Conservation (phyloP, 352 stramenopile genomes). For the Thalassiosira ordinaria region DNA sequence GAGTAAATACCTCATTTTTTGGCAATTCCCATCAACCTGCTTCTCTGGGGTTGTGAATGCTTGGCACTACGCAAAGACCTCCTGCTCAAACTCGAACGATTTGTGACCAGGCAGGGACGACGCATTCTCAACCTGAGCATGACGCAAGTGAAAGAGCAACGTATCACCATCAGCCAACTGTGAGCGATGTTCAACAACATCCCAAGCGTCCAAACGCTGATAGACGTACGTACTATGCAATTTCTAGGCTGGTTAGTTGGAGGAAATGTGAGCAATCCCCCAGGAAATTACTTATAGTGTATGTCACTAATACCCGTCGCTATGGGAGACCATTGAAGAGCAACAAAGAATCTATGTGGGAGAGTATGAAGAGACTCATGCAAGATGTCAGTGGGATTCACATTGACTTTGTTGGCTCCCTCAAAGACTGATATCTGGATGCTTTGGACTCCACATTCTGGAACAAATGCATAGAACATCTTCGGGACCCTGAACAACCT, state of each 20-base stretch:
- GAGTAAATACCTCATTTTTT: slow-evolving; percentile 30
- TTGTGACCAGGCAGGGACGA: slow-evolving; percentile 10
- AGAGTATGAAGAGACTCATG: background rate
- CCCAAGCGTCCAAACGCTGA: background rate
- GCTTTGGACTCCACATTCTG: background rate
- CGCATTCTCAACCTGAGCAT: slow-evolving; percentile 36
- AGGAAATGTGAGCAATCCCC: background rate
- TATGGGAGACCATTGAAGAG: background rate
- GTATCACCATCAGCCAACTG: slow-evolving; percentile 20
- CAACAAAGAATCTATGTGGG: background rate
- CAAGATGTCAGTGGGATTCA: background rate
- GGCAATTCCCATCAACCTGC: slow-evolving; percentile 32
- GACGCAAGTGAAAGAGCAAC: slow-evolving; percentile 24
- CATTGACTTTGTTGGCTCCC: background rate
- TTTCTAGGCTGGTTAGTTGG: slow-evolving; percentile 22
- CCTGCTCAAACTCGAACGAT: slow-evolving; percentile 27
- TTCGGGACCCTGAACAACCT: background rate
- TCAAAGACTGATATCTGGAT: too few relatives aligned
- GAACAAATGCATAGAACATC: background rate
- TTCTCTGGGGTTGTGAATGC: slow-evolving; percentile 45
- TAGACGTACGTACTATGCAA: slow-evolving; percentile 6
- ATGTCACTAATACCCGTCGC: background rate
- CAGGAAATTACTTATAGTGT: background rate
- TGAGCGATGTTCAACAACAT: slow-evolving; percentile 33
- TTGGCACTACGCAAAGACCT: slow-evolving; percentile 27